Percentiles rank a stretch among this genome's conserved stretches.
These are phyloP conservation scores for Rhizopogon sp. DNA, from an alignment of 768 basidiomycete species.

Conservation along the genomic window DNA sequence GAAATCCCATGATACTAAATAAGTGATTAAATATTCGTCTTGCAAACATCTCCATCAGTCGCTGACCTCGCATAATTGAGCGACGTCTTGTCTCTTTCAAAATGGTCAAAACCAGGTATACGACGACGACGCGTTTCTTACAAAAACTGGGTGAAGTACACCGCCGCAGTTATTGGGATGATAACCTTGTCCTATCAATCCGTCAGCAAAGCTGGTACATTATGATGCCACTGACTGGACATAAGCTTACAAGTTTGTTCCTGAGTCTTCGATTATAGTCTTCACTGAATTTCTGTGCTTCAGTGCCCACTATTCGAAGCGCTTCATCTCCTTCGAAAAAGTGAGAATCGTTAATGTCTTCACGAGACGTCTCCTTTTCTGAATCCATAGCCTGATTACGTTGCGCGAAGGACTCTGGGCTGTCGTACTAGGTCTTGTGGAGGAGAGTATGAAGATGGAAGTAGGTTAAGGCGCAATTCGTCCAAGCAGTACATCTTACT, in stretches of 20 bases:
- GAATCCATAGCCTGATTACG: not conserved
- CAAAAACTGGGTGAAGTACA: constrained; percentile 40
- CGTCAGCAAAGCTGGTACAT: not conserved
- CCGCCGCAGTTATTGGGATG: constrained; percentile 33
- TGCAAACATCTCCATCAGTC: not conserved
- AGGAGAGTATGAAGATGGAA: not conserved
- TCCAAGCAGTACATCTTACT: not conserved
- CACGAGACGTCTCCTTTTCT: not conserved
- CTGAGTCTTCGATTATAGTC: constrained; percentile 53
- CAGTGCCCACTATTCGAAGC: constrained; percentile 48
- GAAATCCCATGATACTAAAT: constrained; percentile 28
- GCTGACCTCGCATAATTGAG: constrained; percentile 35
- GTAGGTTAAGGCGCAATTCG: not conserved
- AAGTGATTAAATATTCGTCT: not conserved
- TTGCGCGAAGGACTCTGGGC: not conserved
- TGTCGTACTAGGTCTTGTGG: not conserved
- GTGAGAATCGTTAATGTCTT: not conserved
- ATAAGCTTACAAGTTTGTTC: constrained; percentile 43
- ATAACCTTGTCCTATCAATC: constrained; percentile 29
- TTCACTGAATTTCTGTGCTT: constrained; percentile 48
- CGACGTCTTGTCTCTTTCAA: constrained; percentile 34
- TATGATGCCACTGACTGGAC: constrained; percentile 7
- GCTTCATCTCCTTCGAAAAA: constrained; percentile 49
- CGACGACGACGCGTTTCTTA: not conserved
- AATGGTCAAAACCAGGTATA: not conserved